Evolutionary conservation across 768 basidiomycete species (phyloP), one percentile per base, ranked within the genome.

Genomic region (Amylocystis lapponica): DNA sequence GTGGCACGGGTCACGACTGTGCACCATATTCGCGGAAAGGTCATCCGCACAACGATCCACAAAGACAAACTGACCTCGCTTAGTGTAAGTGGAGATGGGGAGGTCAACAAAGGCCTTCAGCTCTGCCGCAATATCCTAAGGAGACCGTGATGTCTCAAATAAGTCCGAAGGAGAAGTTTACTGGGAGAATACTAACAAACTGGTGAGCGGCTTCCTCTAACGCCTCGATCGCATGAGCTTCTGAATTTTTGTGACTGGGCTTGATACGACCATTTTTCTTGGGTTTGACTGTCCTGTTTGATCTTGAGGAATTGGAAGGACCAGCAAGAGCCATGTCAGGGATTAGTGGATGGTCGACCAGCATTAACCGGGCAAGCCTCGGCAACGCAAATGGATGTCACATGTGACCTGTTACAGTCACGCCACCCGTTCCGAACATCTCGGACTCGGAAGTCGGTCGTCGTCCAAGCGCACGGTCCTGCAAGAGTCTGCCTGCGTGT

Each of bases 21-120:
- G n/a, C n/a, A n/a, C n/a, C n/a, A n/a, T n/a, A n/a, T n/a, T n/a
- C n/a, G n/a, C n/a, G n/a, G n/a, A n/a, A n/a, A n/a, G n/a, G n/a
- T n/a, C n/a, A n/a, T n/a, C n/a, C n/a, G n/a, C n/a, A n/a, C n/a
- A n/a, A n/a, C n/a, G n/a, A n/a, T n/a, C n/a, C n/a, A n/a, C n/a
- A n/a, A n/a, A n/a, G n/a, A 3, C 4, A 27, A 10, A 36, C 58
- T 43, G 47, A 79, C 88, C 90, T 64, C 77, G 76, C 56, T 86
- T 83, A 2, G 91, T 91, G 13, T 68, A 61, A 11, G 79, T 72
- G 0, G 88, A 92, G 32, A 95, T 76, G 5, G 90, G 91, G 16
- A 93, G 71, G 54, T 87, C 81, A 17, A 75, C 54, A 61, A 93
- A 93, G 3, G 72, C 62, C 43, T 71, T 73, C 19, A 84, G 58